Conservation (phyloP, 768 basidiomycete species). For the Podaxis pistillaris region DNA sequence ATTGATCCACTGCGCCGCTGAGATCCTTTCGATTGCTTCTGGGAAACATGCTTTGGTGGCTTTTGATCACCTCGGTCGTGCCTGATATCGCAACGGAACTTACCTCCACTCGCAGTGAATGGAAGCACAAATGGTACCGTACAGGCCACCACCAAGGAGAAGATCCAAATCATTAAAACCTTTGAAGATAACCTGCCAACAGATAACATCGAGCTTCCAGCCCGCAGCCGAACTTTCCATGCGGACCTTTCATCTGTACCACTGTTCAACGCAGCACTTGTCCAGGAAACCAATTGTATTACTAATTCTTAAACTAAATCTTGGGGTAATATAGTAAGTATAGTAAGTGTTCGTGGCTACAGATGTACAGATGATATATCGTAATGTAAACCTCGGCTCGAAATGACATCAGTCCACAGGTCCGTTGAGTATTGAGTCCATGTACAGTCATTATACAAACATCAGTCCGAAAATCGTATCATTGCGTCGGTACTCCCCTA, state of each 20-base stretch:
- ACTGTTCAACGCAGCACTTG: no score
- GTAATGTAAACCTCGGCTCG: no score
- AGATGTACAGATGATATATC: no score
- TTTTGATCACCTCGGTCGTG: slow-evolving; percentile 32
- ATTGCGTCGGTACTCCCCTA: no score
- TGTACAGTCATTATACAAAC: no score
- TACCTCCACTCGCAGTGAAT: slow-evolving; percentile 46
- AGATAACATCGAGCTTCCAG: slow-evolving; percentile 38
- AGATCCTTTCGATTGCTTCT: slow-evolving; percentile 45
- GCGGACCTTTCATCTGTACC: slow-evolving; percentile 41
- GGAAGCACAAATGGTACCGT: slow-evolving; percentile 36
- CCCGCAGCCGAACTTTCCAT: slow-evolving; percentile 54
- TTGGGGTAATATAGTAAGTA: no score
- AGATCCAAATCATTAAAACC: slow-evolving; percentile 29
- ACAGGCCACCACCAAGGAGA: slow-evolving; percentile 26
- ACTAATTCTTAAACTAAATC: no score
- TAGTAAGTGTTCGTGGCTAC: no score
- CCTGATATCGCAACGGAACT: slow-evolving; percentile 48
- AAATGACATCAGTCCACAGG: no score
- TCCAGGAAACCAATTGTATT: no score
- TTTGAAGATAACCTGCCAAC: slow-evolving; percentile 50
- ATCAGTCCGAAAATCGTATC: no score
- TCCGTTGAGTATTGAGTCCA: no score
- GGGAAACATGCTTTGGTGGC: slow-evolving; percentile 43
- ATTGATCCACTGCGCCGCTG: slow-evolving; percentile 39